phyloP scores from a whole-genome alignment of 2,329 filamentous ascomycete species.

The Colletotrichum musicola region DNA sequence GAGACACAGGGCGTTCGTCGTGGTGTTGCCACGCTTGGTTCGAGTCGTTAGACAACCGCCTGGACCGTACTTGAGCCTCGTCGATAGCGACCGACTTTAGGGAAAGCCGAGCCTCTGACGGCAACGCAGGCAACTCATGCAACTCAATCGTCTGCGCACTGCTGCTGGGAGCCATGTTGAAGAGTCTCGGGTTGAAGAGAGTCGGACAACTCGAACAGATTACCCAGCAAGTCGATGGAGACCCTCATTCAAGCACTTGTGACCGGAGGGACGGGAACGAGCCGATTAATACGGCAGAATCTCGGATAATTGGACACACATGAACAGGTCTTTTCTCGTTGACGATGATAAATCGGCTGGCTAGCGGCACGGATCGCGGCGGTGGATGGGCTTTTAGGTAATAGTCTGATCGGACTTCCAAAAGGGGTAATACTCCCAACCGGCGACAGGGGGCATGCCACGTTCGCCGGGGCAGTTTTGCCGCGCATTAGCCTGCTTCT shows the following conservation, averaged over 20 bases:
- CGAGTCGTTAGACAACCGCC: not conserved
- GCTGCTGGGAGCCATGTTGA: not conserved
- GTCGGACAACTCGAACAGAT: too few relatives aligned
- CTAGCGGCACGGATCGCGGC: not conserved
- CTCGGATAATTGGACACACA: not conserved
- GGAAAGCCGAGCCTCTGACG: not conserved
- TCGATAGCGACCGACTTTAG: not conserved
- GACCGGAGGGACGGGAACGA: too few relatives aligned
- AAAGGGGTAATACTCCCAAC: not conserved
- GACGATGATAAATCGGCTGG: not conserved
- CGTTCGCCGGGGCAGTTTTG: not conserved
- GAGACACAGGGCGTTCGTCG: not conserved
- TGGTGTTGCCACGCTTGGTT: rapidly evolving
- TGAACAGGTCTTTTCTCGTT: not conserved
- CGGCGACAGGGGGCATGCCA: not conserved
- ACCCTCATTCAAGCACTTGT: too few relatives aligned
- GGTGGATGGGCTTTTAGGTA: not conserved
- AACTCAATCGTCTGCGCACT: conserved; percentile 6
- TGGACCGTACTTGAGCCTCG: not conserved
- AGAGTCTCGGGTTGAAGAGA: not conserved
- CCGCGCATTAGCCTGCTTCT: too few relatives aligned
- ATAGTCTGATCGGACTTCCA: not conserved
- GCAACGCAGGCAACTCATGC: not conserved
- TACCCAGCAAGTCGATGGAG: too few relatives aligned
- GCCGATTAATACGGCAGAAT: conserved; percentile 2